phyloP scores from a whole-genome alignment of 148 eudicot species.

The Persicaria tinctoria region DNA sequence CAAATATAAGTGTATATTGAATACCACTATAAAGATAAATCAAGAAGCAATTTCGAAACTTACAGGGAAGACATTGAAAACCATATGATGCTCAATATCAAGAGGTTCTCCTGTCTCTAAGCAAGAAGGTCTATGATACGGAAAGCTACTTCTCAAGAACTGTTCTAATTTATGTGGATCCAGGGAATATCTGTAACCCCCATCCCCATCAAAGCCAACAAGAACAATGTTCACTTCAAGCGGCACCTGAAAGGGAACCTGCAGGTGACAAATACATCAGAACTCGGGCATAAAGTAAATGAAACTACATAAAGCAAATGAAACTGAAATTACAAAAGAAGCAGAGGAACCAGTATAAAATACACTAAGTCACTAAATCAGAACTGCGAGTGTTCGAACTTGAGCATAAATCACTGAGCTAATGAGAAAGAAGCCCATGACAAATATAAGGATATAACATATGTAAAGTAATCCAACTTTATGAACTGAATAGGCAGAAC shows the following conservation, averaged over 20 bases:
- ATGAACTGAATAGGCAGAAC: not conserved
- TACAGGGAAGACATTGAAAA: slow-evolving; percentile 82
- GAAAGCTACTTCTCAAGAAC: slow-evolving; percentile 67
- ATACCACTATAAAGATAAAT: not conserved
- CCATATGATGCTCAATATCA: slow-evolving; percentile 94
- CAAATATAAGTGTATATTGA: not conserved
- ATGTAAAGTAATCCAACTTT: not conserved
- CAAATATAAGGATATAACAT: not conserved
- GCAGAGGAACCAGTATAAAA: no score
- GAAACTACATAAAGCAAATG: not conserved
- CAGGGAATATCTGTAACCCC: slow-evolving; percentile 80
- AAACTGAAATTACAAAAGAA: not conserved
- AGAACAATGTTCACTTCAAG: slow-evolving; percentile 95
- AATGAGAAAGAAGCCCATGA: not conserved
- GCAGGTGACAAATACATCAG: slow-evolving; percentile 20
- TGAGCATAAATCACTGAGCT: not conserved
- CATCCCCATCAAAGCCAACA: slow-evolving; percentile 85
- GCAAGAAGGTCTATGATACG: slow-evolving; percentile 87
- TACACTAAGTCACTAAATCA: no score
- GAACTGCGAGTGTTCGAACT: no score
- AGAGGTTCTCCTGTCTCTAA: slow-evolving; percentile 93
- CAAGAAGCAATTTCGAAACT: slow-evolving; percentile 19
- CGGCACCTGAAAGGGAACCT: slow-evolving; percentile 98
- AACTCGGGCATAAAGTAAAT: not conserved
- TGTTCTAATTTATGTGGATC: slow-evolving; percentile 78